A percentile compares a stretch with the other conserved stretches of the same genome.
phyloP scores from a whole-genome alignment of 441 rosid species.

The Bruguiera hainesii region DNA sequence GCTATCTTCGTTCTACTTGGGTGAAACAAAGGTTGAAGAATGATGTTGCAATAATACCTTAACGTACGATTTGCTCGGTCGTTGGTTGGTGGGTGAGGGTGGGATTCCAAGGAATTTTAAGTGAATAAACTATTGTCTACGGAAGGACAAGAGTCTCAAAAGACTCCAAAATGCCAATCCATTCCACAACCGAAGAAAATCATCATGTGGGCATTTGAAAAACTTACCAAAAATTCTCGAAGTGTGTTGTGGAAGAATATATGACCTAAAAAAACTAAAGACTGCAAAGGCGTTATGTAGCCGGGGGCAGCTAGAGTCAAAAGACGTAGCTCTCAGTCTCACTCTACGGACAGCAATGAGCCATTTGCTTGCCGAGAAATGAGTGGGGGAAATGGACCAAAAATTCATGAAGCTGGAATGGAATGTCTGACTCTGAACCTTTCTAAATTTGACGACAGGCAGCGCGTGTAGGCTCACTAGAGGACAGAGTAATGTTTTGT shows the following conservation, averaged over 20 bases:
- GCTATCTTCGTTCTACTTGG: not conserved
- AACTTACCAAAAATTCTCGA: constrained; percentile 9
- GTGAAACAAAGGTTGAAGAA: constrained; percentile 20
- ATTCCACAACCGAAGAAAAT: constrained; percentile 24
- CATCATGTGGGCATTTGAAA: constrained; percentile 21
- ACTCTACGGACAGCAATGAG: too few relatives aligned
- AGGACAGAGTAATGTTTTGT: constrained; percentile 40
- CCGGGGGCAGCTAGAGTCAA: too few relatives aligned
- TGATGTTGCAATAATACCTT: constrained; percentile 35
- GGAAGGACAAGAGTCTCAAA: constrained; percentile 39
- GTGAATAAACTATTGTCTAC: not conserved
- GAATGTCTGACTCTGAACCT: constrained; percentile 31
- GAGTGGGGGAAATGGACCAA: too few relatives aligned
- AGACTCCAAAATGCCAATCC: constrained; percentile 35
- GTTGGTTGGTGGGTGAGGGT: not conserved
- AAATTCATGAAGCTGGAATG: constrained; percentile 6
- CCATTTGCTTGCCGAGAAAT: too few relatives aligned
- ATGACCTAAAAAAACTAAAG: constrained; percentile 1
- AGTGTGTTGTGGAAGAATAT: constrained; percentile 11
- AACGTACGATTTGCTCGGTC: constrained; percentile 1
- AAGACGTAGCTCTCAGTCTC: too few relatives aligned
- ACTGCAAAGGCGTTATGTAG: not conserved
- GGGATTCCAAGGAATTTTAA: constrained; percentile 8
- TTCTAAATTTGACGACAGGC: constrained; percentile 21
- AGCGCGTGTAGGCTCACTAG: constrained; percentile 32